Percentiles rank a stretch among this genome's conserved stretches.
phyloP scores from a whole-genome alignment of 148 eudicot genomes.

The Chenopodium suecicum region DNA sequence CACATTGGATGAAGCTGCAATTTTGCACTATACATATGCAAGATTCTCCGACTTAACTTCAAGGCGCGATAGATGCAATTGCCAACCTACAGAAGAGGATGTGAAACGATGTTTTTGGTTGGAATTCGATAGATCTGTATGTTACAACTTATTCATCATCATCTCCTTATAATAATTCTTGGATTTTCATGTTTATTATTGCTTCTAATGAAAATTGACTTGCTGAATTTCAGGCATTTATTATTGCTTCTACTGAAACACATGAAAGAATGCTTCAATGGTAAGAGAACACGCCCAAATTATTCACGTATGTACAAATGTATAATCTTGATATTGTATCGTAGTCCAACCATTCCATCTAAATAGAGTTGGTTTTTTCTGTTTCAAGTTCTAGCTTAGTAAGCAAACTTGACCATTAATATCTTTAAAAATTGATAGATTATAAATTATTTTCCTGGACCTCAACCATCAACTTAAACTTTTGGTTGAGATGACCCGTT shows the following conservation, averaged over 20 bases:
- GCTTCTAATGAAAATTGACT: not conserved
- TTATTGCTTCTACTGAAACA: conserved; percentile 50
- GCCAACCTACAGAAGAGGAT: conserved; percentile 56
- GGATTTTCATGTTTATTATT: not conserved
- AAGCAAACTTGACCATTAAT: no score
- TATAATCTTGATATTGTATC: no score
- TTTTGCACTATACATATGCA: conserved; percentile 57
- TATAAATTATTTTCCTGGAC: no score
- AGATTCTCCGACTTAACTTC: conserved; percentile 56
- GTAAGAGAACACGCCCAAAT: conserved; percentile 17
- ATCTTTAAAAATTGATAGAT: no score
- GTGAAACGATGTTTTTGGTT: conserved; percentile 56
- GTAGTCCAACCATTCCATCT: no score
- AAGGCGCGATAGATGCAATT: conserved; percentile 54
- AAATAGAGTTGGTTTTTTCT: no score
- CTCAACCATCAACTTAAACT: no score
- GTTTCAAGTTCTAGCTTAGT: no score
- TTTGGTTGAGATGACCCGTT: no score
- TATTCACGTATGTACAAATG: not conserved
- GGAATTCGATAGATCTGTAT: conserved; percentile 54
- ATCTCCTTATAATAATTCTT: not conserved
- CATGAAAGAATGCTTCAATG: conserved; percentile 51
- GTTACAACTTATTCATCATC: conserved; percentile 11
- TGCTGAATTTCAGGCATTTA: conserved; percentile 46
- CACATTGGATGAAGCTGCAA: conserved; percentile 54